Percentiles rank a stretch among this genome's conserved stretches.
phyloP scores from a whole-genome alignment of 2,329 filamentous ascomycete species.

The Diplodia mutila region DNA sequence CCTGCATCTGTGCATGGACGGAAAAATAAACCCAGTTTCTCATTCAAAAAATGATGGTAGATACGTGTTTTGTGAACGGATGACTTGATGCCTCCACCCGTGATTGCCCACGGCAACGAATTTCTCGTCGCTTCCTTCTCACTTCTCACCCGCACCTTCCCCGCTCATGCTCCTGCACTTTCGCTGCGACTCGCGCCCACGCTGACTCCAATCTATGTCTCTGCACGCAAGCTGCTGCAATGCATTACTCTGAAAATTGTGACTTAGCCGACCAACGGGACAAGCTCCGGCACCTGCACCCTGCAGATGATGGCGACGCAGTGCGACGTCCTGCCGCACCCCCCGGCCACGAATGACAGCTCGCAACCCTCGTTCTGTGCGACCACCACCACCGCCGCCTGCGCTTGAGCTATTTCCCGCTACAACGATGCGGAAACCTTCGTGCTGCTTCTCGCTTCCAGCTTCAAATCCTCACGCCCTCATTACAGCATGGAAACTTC shows the following conservation, averaged over 20 bases:
- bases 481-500: too few relatives aligned
- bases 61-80: background rate
- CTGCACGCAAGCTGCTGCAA: background rate
- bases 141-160: too few relatives aligned
- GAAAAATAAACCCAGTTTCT: too few relatives aligned
- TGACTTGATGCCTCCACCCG: background rate
- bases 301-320: background rate
- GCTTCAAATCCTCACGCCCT: too few relatives aligned
- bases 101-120: background rate
- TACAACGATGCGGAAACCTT: background rate
- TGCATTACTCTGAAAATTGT: too few relatives aligned
- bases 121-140: background rate
- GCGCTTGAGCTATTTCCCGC: background rate
- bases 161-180: too few relatives aligned
- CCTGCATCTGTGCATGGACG: too few relatives aligned
- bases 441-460: background rate
- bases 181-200: background rate
- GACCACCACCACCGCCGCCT: background rate
- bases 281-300: background rate
- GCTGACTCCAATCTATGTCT: background rate
- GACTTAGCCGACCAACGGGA: background rate
- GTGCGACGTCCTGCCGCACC: background rate
- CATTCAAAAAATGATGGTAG: too few relatives aligned
- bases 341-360: slow-evolving; percentile 12
- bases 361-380: background rate